Evolutionary conservation across 2,329 filamentous ascomycete genomes (phyloP).

Genomic region (Ustulina deusta): DNA sequence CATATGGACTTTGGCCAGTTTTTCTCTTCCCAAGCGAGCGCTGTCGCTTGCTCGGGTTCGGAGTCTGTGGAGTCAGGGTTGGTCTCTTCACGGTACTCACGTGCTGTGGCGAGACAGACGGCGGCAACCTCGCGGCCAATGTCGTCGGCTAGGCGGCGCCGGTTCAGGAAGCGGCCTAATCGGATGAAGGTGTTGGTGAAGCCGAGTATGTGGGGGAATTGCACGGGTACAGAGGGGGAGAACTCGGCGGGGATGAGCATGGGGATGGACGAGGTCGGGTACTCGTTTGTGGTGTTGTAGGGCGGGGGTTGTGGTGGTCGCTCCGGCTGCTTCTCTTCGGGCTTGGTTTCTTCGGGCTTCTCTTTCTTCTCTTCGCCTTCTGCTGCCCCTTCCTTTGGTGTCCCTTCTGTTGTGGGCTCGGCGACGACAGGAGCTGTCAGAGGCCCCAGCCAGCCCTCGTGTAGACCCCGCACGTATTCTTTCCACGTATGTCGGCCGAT

Average conservation of each 20-base stretch:
- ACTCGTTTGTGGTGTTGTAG: conserved; percentile 80
- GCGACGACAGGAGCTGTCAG: conserved; percentile 69
- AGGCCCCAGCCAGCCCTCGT: conserved; percentile 96
- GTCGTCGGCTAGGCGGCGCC: conserved; percentile 84
- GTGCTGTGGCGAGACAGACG: conserved; percentile 74
- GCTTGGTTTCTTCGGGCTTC: conserved; percentile 55
- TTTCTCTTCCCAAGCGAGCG: conserved; percentile 77
- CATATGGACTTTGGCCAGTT: conserved; percentile 88
- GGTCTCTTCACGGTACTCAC: conserved; percentile 61
- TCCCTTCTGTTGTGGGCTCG: conserved; percentile 35
- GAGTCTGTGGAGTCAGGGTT: conserved; percentile 61
- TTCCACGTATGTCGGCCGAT: conserved; percentile 96
- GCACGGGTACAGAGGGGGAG: conserved; percentile 77
- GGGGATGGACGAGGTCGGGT: conserved; percentile 74
- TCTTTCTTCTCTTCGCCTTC: conserved; percentile 54
- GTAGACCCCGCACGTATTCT: conserved; percentile 91
- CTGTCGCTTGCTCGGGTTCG: conserved; percentile 70
- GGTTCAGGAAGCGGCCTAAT: conserved; percentile 88
- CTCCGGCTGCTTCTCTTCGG: conserved; percentile 67
- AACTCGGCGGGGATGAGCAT: conserved; percentile 76
- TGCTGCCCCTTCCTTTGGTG: conserved; percentile 32
- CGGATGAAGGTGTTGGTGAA: conserved; percentile 91
- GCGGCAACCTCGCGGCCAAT: conserved; percentile 90
- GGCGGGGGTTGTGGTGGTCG: conserved; percentile 74
- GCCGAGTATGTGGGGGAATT: conserved; percentile 90